phyloP scores from a whole-genome alignment of 108 stramenopile species.

The Skeletonema grethae region DNA sequence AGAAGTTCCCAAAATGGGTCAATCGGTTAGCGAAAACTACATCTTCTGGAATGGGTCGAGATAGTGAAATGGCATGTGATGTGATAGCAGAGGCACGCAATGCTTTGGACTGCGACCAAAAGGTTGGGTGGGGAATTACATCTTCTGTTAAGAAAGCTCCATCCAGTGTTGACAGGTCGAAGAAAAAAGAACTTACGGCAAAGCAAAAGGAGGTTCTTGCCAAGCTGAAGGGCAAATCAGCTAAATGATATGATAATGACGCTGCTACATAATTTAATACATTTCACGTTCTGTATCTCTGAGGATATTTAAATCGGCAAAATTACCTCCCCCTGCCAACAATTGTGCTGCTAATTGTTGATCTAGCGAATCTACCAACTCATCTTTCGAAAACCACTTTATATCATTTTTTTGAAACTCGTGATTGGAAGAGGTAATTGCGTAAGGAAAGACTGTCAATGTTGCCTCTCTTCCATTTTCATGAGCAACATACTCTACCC shows the following conservation, averaged over 20 bases:
- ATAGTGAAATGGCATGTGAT: conserved; percentile 34
- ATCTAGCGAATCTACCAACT: conserved; percentile 17
- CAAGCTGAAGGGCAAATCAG: conserved; percentile 29
- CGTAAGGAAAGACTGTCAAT: conserved; percentile 25
- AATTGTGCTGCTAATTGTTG: conserved; percentile 7
- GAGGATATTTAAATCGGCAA: conserved; percentile 16
- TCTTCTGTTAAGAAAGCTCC: not conserved
- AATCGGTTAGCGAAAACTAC: conserved; percentile 51
- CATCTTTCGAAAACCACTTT: conserved; percentile 14
- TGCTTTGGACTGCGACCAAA: conserved; percentile 38
- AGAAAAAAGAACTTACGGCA: conserved; percentile 50
- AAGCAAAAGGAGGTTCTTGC: conserved; percentile 43
- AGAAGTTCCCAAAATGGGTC: conserved; percentile 46
- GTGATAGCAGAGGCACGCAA: conserved; percentile 33
- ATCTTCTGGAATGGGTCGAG: conserved; percentile 26
- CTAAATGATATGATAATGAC: not conserved
- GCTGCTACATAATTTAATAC: not conserved
- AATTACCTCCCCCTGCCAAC: not conserved
- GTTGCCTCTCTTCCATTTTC: conserved; percentile 25
- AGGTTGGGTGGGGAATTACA: conserved; percentile 40
- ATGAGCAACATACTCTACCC: conserved; percentile 23
- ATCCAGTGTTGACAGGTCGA: conserved; percentile 13
- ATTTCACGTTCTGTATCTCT: conserved; percentile 15
- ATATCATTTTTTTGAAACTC: not conserved
- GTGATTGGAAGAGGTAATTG: conserved; percentile 11